Percentiles rank a stretch among this genome's conserved stretches.
Conservation (phyloP, 352 stramenopile genomes). For the Blastocystis sp. region DNA sequence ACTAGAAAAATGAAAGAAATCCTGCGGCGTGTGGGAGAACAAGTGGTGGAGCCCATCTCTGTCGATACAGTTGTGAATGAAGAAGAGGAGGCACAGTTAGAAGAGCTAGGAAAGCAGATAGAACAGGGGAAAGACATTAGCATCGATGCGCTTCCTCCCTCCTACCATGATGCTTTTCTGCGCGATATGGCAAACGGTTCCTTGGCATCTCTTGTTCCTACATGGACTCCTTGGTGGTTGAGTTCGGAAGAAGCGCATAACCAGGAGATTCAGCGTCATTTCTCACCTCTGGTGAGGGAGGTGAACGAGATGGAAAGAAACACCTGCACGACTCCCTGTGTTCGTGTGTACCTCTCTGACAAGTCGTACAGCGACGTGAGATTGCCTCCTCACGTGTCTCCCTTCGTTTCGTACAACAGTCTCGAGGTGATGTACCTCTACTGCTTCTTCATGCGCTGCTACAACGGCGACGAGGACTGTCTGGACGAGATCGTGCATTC, state of each 20-base stretch:
- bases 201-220: neutral
- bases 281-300: neutral
- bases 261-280: neutral
- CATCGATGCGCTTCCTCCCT: neutral
- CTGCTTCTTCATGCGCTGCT: slow-evolving; percentile 8
- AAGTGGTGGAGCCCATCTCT: neutral
- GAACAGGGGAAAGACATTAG: neutral
- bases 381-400: neutral
- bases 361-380: neutral
- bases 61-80: neutral
- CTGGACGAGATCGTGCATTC: neutral
- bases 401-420: neutral
- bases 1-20: neutral
- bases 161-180: slow-evolving; percentile 4
- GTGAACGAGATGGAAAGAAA: neutral
- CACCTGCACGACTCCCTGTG: neutral
- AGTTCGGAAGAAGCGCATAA: neutral
- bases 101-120: slow-evolving; percentile 10
- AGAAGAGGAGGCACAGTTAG: slow-evolving; percentile 13
- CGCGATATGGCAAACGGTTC: slow-evolving; percentile 33
- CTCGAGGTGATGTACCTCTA: slow-evolving; percentile 18
- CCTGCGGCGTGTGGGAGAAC: neutral
- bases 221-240: slow-evolving; percentile 51
- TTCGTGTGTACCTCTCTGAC: neutral
- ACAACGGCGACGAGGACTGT: slow-evolving; percentile 15